These are phyloP conservation scores for Hemisphaericaspora xylanilytica DNA, from an alignment of 1,139 yeast genomes.

Conservation along the genomic window DNA sequence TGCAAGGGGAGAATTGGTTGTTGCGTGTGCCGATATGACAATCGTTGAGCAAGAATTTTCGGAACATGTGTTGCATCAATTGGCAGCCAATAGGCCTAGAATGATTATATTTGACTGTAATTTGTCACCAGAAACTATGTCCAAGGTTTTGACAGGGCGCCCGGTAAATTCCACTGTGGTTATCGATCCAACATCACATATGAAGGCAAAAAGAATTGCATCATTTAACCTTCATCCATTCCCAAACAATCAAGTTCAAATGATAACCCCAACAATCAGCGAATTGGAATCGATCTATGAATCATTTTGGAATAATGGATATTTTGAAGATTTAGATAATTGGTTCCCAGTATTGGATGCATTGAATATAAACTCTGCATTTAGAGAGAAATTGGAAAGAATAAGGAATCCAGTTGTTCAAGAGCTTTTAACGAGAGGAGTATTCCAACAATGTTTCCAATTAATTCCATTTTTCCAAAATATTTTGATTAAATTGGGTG, in stretches of 20 bases:
- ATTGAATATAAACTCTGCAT: constrained; percentile 48
- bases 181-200: constrained; percentile 75
- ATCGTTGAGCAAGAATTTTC: constrained; percentile 51
- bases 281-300: constrained; percentile 59
- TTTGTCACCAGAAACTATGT: constrained; percentile 45
- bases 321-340: constrained; percentile 55
- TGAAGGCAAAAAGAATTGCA: constrained; percentile 50
- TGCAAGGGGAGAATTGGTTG: constrained; percentile 56
- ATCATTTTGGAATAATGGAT: constrained; percentile 45
- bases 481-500: constrained; percentile 65
- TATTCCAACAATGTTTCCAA: constrained; percentile 67
- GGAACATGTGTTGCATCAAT: constrained; percentile 35
- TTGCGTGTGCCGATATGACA: constrained; percentile 86
- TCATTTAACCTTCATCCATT: constrained; percentile 24
- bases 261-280: constrained; percentile 66
- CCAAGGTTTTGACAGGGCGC: constrained; percentile 14
- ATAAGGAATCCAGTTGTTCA: constrained; percentile 19
- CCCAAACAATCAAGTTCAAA: constrained; percentile 32
- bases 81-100: constrained; percentile 34
- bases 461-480: constrained; percentile 72
- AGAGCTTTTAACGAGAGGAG: constrained; percentile 44
- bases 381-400: constrained; percentile 40
- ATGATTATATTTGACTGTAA: constrained; percentile 69
- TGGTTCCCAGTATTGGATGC: constrained; percentile 79
- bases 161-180: constrained; percentile 37